Evolutionary conservation across 441 rosid species (phyloP).

Genomic region (Daphne laureola): DNA sequence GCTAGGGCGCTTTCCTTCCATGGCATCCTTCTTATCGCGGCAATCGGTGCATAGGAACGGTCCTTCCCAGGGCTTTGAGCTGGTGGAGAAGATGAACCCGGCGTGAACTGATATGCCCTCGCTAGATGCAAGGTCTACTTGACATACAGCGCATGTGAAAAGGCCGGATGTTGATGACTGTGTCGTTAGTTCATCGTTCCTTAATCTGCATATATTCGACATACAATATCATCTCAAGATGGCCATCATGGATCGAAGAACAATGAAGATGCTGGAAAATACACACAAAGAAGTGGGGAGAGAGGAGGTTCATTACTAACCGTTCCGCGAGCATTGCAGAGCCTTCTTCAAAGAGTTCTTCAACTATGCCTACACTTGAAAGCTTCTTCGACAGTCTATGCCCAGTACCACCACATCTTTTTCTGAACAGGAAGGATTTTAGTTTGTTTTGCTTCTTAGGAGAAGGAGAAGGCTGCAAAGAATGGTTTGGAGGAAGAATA

Average conservation of each 20-base stretch:
- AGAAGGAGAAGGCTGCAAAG: constrained; percentile 27
- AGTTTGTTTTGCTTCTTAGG: constrained; percentile 57
- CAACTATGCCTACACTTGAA: constrained; percentile 62
- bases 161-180: constrained; percentile 51
- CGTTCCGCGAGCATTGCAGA: constrained; percentile 92
- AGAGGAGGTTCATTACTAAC: constrained; percentile 25
- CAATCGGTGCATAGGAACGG: constrained; percentile 73
- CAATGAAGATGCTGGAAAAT: background rate
- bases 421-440: constrained; percentile 47
- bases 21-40: constrained; percentile 75
- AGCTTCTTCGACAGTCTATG: constrained; percentile 55
- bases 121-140: constrained; percentile 59
- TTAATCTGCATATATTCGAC: constrained; percentile 40
- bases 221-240: background rate
- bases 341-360: constrained; percentile 93
- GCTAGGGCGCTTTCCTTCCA: constrained; percentile 85
- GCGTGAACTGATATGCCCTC: constrained; percentile 84
- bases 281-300: too few relatives aligned
- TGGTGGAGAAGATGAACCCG: constrained; percentile 61
- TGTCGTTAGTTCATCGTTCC: constrained; percentile 33
- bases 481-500: constrained; percentile 66
- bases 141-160: constrained; percentile 70
- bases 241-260: background rate
- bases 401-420: constrained; percentile 41
- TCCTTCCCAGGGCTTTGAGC: constrained; percentile 81